Percentiles rank a stretch among this genome's conserved stretches.
These are phyloP conservation scores for Fragaria ananassa DNA, from an alignment of 306 rosid species.

Conservation along the genomic window DNA sequence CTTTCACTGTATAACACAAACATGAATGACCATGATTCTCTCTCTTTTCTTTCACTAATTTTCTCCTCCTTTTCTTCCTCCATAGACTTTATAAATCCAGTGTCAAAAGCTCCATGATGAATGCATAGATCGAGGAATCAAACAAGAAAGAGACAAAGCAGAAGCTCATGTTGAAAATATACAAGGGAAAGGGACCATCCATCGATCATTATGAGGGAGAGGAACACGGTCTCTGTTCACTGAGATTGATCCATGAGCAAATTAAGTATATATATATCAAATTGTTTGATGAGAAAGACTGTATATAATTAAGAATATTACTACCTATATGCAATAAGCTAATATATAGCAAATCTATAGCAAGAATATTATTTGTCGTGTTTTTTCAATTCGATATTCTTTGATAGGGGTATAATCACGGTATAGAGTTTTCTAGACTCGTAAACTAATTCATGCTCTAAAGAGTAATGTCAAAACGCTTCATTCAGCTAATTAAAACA, in stretches of 20 bases:
- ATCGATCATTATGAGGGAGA: background rate
- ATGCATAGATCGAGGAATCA: conserved; percentile 9
- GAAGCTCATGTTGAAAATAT: background rate
- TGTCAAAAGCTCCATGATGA: conserved; percentile 30
- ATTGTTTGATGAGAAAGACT: background rate
- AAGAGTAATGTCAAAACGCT: too few species aligned
- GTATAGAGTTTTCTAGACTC: too few species aligned
- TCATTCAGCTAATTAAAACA: too few species aligned
- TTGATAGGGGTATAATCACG: too few species aligned
- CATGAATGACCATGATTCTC: conserved; percentile 2
- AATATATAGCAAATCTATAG: background rate
- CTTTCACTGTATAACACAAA: conserved; percentile 6
- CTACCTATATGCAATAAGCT: background rate
- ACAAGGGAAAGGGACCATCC: background rate
- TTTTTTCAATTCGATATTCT: too few species aligned
- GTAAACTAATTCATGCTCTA: too few species aligned
- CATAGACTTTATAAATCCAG: conserved; percentile 1
- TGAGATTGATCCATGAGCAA: background rate
- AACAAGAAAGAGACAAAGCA: conserved; percentile 11
- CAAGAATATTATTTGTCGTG: background rate
- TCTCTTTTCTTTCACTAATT: background rate
- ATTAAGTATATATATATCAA: background rate
- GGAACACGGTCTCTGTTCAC: background rate
- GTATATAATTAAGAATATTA: background rate
- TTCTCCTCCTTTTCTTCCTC: background rate